Evolutionary conservation across 129 eudicot species (phyloP).

Genomic region (Escallonia rubra): DNA sequence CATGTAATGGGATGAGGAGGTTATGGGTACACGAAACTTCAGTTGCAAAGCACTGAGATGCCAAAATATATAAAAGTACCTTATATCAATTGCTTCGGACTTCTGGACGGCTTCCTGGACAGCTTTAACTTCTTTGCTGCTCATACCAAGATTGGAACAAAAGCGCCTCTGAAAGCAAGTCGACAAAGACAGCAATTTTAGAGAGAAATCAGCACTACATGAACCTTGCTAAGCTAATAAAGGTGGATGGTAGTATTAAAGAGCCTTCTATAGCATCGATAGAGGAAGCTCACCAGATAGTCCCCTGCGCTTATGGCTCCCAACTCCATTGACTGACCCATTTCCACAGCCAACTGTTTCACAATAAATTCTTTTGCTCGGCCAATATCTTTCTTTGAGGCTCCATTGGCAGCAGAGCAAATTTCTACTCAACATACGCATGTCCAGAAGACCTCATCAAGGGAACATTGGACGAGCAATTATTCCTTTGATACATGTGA

Average conservation of each 20-base stretch:
- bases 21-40: too few relatives aligned
- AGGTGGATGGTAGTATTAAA: too few relatives aligned
- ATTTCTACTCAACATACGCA: slow-evolving; percentile 58
- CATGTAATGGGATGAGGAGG: too few relatives aligned
- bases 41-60: too few relatives aligned
- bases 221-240: too few relatives aligned
- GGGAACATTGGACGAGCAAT: too few relatives aligned
- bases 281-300: slow-evolving; percentile 47
- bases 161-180: slow-evolving; percentile 50
- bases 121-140: slow-evolving; percentile 57
- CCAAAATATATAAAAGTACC: slow-evolving; percentile 29
- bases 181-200: too few relatives aligned
- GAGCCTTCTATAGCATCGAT: too few relatives aligned
- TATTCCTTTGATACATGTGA: not conserved
- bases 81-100: slow-evolving; percentile 66
- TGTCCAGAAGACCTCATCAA: slow-evolving; percentile 3
- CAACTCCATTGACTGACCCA: slow-evolving; percentile 68
- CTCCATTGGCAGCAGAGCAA: slow-evolving; percentile 71
- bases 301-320: slow-evolving; percentile 78
- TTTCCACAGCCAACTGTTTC: slow-evolving; percentile 66
- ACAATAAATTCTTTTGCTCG: slow-evolving; percentile 70
- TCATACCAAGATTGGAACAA: slow-evolving; percentile 84
- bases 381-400: slow-evolving; percentile 78
- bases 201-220: too few relatives aligned
- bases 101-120: slow-evolving; percentile 76